These are phyloP conservation scores for Omphalea diandra DNA, from an alignment of 441 rosid genomes.

Conservation along the genomic window DNA sequence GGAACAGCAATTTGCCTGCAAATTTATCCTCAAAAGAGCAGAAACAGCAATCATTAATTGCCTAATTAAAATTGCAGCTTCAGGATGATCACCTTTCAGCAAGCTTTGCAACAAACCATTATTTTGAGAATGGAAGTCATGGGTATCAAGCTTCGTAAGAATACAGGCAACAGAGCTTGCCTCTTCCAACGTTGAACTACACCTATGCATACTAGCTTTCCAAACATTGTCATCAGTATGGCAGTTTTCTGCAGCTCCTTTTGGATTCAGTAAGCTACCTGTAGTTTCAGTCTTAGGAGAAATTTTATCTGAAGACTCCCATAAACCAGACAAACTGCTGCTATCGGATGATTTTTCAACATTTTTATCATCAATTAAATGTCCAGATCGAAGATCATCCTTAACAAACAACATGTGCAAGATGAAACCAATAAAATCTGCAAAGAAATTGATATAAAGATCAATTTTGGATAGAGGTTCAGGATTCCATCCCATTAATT, in stretches of 20 bases:
- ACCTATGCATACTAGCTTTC: constrained; percentile 10
- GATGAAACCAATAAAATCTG: constrained; percentile 43
- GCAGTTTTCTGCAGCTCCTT: constrained; percentile 19
- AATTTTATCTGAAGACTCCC: constrained; percentile 18
- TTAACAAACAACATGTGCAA: constrained; percentile 40
- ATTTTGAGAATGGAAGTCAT: constrained; percentile 32
- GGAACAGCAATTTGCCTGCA: constrained; percentile 37
- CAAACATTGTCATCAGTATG: constrained; percentile 26
- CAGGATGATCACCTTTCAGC: constrained; percentile 56
- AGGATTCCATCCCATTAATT: constrained; percentile 37
- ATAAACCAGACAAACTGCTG: constrained; percentile 18
- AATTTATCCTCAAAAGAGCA: constrained; percentile 66
- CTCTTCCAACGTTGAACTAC: constrained; percentile 26
- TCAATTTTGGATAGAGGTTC: constrained; percentile 43
- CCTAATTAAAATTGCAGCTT: constrained; percentile 63
- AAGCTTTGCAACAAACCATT: constrained; percentile 46
- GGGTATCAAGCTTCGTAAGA: constrained; percentile 36
- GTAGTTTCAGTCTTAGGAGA: constrained; percentile 13
- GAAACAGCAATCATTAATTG: constrained; percentile 70
- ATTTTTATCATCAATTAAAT: constrained; percentile 32
- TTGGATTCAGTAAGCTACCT: constrained; percentile 12
- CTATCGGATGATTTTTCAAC: constrained; percentile 20
- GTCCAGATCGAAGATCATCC: constrained; percentile 35
- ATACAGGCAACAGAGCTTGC: constrained; percentile 27
- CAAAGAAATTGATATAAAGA: constrained; percentile 35